These are phyloP conservation scores for Leptographium wingfieldii DNA, from an alignment of 2,329 filamentous ascomycete genomes.

Conservation along the genomic window DNA sequence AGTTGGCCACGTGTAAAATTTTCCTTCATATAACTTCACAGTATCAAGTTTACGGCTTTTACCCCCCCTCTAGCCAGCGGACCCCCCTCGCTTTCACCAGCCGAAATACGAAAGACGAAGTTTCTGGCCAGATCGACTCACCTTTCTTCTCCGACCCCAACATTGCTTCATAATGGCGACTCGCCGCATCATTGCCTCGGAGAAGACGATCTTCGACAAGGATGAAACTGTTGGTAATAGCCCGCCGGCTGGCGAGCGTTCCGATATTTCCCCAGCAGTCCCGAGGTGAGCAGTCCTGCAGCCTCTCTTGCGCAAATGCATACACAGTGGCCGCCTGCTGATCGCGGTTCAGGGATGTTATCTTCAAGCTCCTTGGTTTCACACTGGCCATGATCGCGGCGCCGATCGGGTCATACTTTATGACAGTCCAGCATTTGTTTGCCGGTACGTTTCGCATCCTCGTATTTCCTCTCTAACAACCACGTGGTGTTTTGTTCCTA, in stretches of 20 bases:
- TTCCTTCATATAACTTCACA: too few species aligned
- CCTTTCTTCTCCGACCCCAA: not conserved
- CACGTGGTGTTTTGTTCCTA: not conserved
- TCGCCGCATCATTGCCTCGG: constrained; percentile 49
- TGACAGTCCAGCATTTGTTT: constrained; percentile 65
- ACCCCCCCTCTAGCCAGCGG: too few species aligned
- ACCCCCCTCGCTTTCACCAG: too few species aligned
- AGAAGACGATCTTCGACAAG: constrained; percentile 54
- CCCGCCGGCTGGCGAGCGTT: constrained; percentile 38
- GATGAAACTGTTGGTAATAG: constrained; percentile 32
- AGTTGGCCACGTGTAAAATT: too few species aligned
- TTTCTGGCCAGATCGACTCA: not conserved
- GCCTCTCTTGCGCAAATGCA: not conserved
- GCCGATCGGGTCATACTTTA: constrained; percentile 82
- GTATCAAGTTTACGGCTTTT: too few species aligned
- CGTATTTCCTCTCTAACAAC: not conserved
- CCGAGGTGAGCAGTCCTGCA: constrained; percentile 42
- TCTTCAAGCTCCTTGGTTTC: constrained; percentile 80
- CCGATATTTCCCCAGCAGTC: constrained; percentile 70
- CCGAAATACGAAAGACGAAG: too few species aligned
- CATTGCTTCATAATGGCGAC: constrained; percentile 45
- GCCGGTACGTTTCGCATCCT: constrained; percentile 39
- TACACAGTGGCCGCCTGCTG: not conserved
- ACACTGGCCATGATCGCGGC: constrained; percentile 81
- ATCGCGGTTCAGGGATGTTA: constrained; percentile 51